Conservation (phyloP, 2,329 filamentous ascomycete genomes). For the Pyrenochaeta sp. region DNA sequence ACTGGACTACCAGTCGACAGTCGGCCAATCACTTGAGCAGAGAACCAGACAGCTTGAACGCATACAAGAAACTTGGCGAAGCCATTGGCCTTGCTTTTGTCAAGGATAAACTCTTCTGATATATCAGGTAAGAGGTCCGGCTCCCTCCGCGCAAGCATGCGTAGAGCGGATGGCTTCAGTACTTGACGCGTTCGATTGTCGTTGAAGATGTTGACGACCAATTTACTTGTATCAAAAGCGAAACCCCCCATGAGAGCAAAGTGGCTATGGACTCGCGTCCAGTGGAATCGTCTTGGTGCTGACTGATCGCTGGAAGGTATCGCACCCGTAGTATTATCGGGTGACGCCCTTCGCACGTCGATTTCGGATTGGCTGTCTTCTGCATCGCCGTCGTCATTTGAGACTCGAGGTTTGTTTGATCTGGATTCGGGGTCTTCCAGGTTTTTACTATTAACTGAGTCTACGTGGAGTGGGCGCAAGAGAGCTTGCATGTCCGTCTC, state of each 20-base stretch:
- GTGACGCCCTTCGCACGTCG: too few species aligned
- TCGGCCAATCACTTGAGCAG: conserved; percentile 29
- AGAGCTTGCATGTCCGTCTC: not conserved
- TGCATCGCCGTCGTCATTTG: not conserved
- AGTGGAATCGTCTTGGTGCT: conserved; percentile 1
- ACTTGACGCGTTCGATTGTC: not conserved
- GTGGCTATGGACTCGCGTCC: conserved; percentile 15
- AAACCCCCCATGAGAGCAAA: conserved; percentile 21
- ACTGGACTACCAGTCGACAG: conserved; percentile 22
- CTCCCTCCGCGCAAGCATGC: not conserved
- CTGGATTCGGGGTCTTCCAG: too few species aligned
- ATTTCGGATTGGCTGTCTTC: too few species aligned
- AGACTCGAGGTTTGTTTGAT: not conserved
- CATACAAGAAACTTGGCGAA: conserved; percentile 29
- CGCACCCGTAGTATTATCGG: too few species aligned
- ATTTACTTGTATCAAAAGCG: conserved; percentile 3
- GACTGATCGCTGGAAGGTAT: not conserved
- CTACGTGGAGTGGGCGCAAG: not conserved
- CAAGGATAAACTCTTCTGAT: conserved; percentile 4
- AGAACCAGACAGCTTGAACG: conserved; percentile 36
- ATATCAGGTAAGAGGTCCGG: conserved; percentile 5
- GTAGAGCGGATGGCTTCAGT: conserved; percentile 1
- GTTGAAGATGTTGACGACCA: not conserved
- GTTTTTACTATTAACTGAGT: too few species aligned
- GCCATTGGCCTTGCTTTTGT: conserved; percentile 14